Base-by-base conservation (phyloP, 148 eudicot genomes). In the Rheum nobile region DNA sequence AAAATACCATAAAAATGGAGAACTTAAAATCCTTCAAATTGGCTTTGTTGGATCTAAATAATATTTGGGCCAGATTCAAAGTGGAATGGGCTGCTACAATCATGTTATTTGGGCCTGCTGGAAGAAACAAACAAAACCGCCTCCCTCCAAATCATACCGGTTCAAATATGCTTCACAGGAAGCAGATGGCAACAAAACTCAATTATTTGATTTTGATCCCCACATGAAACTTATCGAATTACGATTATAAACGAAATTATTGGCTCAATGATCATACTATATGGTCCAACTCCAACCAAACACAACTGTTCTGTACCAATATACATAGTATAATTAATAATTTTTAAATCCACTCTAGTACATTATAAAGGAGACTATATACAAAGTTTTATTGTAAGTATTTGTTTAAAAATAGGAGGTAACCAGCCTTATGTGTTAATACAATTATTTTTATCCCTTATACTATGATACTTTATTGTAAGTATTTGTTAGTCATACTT, bases 241-340 rank as follows among this genome's bases (percentile, higher is more conserved):
- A 65, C 70, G 4, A 32, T 65, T 65, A 63, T 31, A 65, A 65
- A 32, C 39, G 16, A 2, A 65, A 31, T 31, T 65, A 65, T 32
- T 32, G 70, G 11, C 21, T 65, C 2, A 14, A 31, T 34, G 6
- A 31, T 65, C 70, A 31, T 14, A 65, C 14, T 12, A 31, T 57
- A 65, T 32, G 21, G 70, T 32, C 70, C 70, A 65, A 32, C 39
- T 32, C 70, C 70, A 65, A 32, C 39, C 39, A 65, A 65, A 65
- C 41, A 65, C 70, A 65, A 1, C 70, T 16, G 41, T 28, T 28
- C 67, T 61, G 17, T 3, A 28, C 3, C 6, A 28, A 4, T 26
- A 9, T 22, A n/a, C n/a, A n/a, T n/a, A n/a, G n/a, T n/a, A n/a
- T n/a, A n/a, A n/a, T n/a, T n/a, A n/a, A n/a, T n/a, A n/a, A n/a